phyloP scores from a whole-genome alignment of 2,329 filamentous ascomycete genomes.

The Fusarium transvaalense region DNA sequence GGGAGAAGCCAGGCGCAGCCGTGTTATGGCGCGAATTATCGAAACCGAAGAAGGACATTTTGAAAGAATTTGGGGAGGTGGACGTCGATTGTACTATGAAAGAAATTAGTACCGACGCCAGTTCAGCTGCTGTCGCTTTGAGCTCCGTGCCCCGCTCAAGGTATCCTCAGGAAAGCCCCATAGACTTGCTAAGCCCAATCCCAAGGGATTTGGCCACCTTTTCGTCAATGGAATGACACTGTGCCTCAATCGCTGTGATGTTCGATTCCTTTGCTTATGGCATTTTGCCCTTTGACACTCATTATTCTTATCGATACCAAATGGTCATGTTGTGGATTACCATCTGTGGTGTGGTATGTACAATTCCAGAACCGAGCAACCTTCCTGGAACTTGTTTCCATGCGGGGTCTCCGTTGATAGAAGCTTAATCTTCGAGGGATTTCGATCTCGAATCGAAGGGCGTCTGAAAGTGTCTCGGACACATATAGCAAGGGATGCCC shows the following conservation, averaged over 20 bases:
- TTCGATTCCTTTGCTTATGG: background rate
- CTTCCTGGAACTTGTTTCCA: no score
- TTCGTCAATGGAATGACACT: background rate
- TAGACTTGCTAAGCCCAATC: slow-evolving; percentile 3
- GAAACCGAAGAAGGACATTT: slow-evolving; percentile 95
- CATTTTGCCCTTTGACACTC: background rate
- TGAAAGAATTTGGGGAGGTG: slow-evolving; percentile 45
- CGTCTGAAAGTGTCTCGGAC: background rate
- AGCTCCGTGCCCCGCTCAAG: slow-evolving; percentile 38
- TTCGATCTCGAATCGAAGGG: slow-evolving; percentile 2
- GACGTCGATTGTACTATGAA: slow-evolving; percentile 43
- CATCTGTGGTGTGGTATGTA: background rate
- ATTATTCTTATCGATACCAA: background rate
- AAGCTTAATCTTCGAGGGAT: background rate
- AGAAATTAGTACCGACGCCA: slow-evolving; percentile 41
- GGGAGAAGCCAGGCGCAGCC: slow-evolving; percentile 83
- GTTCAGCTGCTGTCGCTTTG: slow-evolving; percentile 30
- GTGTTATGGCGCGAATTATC: slow-evolving; percentile 77
- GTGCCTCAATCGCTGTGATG: background rate
- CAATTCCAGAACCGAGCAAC: background rate
- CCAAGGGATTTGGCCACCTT: background rate
- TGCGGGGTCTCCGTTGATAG: background rate
- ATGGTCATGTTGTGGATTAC: background rate
- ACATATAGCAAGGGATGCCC: background rate
- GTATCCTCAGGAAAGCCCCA: slow-evolving; percentile 18